Evolutionary conservation across 805 yeast genomes (phyloP).

Genomic region (Pichia thaimueangensis): DNA sequence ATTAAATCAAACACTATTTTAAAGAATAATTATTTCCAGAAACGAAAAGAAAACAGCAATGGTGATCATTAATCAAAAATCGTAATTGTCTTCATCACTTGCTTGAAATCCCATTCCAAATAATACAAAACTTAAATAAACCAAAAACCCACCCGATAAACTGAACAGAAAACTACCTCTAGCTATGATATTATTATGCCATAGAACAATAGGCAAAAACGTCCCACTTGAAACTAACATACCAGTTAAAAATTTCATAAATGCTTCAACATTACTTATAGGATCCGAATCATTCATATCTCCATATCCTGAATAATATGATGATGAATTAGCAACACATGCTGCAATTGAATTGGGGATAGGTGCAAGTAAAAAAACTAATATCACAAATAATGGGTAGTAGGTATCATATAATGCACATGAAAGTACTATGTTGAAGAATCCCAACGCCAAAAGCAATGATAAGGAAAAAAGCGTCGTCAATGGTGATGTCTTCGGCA

Average conservation of each 20-base stretch:
- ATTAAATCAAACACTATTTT: too few relatives aligned
- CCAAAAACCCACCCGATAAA: constrained; percentile 73
- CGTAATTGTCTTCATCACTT: constrained; percentile 36
- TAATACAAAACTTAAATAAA: constrained; percentile 74
- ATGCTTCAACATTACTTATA: constrained; percentile 17
- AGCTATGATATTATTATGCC: constrained; percentile 25
- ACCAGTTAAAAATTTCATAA: constrained; percentile 29
- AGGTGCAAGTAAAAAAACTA: constrained; percentile 31
- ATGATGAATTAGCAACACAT: constrained; percentile 14
- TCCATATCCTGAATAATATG: constrained; percentile 12
- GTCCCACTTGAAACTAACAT: constrained; percentile 30
- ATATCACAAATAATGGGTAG: constrained; percentile 71
- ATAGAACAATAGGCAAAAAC: constrained; percentile 28
- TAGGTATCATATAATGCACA: constrained; percentile 85
- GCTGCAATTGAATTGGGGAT: constrained; percentile 29
- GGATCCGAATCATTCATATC: constrained; percentile 20
- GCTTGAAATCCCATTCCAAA: constrained; percentile 73
- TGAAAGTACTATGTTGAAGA: constrained; percentile 77
- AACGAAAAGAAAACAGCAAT: too few relatives aligned
- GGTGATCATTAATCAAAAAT: constrained; percentile 16
- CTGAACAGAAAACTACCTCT: constrained; percentile 48
- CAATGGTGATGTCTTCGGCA: constrained; percentile 33
- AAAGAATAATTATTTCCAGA: too few relatives aligned
- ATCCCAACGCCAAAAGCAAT: constrained; percentile 78
- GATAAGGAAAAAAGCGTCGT: constrained; percentile 71